Base-by-base conservation (phyloP, 257 asterid species). In the Nicotiana attenuata region DNA sequence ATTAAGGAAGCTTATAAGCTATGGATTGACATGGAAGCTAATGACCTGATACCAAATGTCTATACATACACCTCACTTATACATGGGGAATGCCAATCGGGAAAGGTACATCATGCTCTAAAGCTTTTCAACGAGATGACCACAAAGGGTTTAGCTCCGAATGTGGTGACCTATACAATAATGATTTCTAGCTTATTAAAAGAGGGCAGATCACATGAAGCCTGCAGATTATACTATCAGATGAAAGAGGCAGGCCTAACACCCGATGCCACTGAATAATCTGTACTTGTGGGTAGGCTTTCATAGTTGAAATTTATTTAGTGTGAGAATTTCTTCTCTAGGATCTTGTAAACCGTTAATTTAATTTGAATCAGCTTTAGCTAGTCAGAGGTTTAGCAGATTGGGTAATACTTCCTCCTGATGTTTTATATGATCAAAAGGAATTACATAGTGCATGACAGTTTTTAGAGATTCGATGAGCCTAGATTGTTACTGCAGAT, bases 191-290 rank as follows among this genome's bases (percentile, higher is more conserved):
- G 94, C 22, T 83, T 96, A 83, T 89, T 98, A 1, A 90, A 89
- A 83, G 88, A 83, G 61, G 98, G 97, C 16, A 84, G 95, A 83
- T 87, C 97, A 1, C 89, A 91, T 3, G 99, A 94, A 87, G 98
- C 98, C 81, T 92, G 92, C 64, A 55, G 81, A 60, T 86, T 92
- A 82, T 94, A 87, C 57, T 94, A 92, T 47, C 93, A 92, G 90
- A 96, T 96, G 97, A 91, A 84, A 83, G 92, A 81, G 86, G 92
- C 87, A 35, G 38, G 68, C 10, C 68, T 63, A 63, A 5, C 47
- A 16, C 73, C 35, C 14, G 24, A 6, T 65, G 50, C 33, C 17
- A 8, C 29, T 26, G 33, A 20, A 29, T 29, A 16, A 11, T 45
- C 24, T 65, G 22, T 45, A 29, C 47, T 65, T 31, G 24, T 65